Evolutionary conservation across 768 basidiomycete species (phyloP).

Genomic region (Rhizopogon vesiculosus): DNA sequence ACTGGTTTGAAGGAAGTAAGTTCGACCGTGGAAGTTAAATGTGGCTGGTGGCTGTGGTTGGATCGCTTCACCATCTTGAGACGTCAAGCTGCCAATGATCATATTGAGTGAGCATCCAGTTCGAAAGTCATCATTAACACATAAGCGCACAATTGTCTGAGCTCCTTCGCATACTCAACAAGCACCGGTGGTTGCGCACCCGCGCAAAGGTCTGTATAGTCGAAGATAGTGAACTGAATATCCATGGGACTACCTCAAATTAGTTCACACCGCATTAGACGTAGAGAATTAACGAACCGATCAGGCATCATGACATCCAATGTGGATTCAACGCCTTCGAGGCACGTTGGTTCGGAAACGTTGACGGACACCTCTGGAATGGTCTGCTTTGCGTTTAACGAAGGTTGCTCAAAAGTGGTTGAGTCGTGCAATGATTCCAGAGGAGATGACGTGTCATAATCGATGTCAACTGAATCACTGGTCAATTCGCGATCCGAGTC

Average conservation of each 20-base stretch:
- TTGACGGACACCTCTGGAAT: not conserved
- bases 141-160: conserved; percentile 40
- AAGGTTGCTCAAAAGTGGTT: not conserved
- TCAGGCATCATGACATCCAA: conserved; percentile 55
- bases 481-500: not conserved
- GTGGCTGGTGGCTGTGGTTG: conserved; percentile 48
- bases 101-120: conserved; percentile 2
- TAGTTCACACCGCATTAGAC: conserved; percentile 3
- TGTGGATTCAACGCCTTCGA: conserved; percentile 30
- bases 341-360: conserved; percentile 22
- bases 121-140: not conserved
- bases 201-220: conserved; percentile 22
- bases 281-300: conserved; percentile 32
- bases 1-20: conserved; percentile 44
- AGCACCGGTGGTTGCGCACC: conserved; percentile 38
- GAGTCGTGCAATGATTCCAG: not conserved
- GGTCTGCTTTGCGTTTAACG: not conserved
- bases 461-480: not conserved
- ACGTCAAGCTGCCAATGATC: conserved; percentile 28
- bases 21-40: conserved; percentile 29
- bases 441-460: not conserved
- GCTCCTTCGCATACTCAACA: conserved; percentile 32
- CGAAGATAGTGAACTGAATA: conserved; percentile 42
- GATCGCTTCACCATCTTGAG: conserved; percentile 13
- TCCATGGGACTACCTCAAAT: conserved; percentile 46